phyloP scores from a whole-genome alignment of 371 early-diverging fungal genomes.

The Rhizopus microsporus region DNA sequence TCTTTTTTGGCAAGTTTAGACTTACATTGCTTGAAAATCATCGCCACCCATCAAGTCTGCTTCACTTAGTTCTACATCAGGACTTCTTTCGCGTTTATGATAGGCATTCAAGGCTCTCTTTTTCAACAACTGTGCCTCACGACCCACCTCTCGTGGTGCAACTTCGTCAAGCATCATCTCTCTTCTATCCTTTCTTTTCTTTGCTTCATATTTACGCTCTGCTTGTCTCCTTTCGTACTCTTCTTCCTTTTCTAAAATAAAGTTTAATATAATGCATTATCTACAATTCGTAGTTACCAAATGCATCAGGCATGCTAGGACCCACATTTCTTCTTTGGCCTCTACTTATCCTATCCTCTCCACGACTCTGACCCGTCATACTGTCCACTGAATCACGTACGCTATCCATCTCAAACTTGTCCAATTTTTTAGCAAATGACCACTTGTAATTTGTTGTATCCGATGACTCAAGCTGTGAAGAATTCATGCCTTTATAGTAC shows the following conservation, averaged over 20 bases:
- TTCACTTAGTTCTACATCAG: slow-evolving; percentile 77
- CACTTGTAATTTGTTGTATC: slow-evolving; percentile 76
- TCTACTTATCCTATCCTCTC: slow-evolving; percentile 11
- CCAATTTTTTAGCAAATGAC: slow-evolving; percentile 70
- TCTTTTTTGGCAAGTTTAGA: neutral
- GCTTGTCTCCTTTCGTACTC: slow-evolving; percentile 50
- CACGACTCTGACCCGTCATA: slow-evolving; percentile 46
- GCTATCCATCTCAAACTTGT: slow-evolving; percentile 59
- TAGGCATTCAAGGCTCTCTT: slow-evolving; percentile 62
- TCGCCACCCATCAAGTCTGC: slow-evolving; percentile 71
- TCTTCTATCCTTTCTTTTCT: slow-evolving; percentile 49
- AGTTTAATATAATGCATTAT: neutral
- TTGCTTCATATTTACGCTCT: slow-evolving; percentile 52
- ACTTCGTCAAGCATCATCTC: slow-evolving; percentile 78
- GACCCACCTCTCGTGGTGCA: slow-evolving; percentile 80
- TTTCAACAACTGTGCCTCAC: slow-evolving; percentile 74
- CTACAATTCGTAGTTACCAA: slow-evolving; percentile 14
- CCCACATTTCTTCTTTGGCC: slow-evolving; percentile 37
- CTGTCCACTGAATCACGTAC: slow-evolving; percentile 66
- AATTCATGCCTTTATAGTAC: slow-evolving; percentile 67
- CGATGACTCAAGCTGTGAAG: slow-evolving; percentile 62
- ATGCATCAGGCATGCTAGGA: slow-evolving; percentile 28
- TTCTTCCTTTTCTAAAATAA: slow-evolving; percentile 54
- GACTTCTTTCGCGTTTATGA: slow-evolving; percentile 69
- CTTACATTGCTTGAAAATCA: slow-evolving; percentile 53